Evolutionary conservation across 169 alveolate genomes (phyloP), one percentile per base, ranked within the genome.

Genomic region (Eimeria tenella): DNA sequence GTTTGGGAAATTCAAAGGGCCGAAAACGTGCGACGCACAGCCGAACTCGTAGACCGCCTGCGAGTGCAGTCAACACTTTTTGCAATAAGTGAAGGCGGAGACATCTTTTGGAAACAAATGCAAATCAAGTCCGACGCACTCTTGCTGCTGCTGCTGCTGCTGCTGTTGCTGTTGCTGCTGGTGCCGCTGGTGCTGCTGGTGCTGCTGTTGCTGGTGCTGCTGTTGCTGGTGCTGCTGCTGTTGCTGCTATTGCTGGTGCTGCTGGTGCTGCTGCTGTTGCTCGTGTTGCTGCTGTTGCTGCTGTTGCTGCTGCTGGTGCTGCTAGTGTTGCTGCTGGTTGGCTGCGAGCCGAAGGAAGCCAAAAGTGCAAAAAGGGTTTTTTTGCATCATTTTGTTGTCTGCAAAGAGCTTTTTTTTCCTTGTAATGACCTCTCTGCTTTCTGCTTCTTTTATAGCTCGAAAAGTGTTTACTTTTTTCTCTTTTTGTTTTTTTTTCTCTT

Each of bases 31-130:
- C 23, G 93, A n/a, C 93, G 82, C 21, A 86, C 84, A 4, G 93
- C 84, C 19, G 93, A 86, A 55, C 56, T 86, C 7, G 53, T 70
- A 8, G 93, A 86, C 84, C 82, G 83, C 10, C 84, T 86, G 13
- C 93, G 93, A 17, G 82, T 86, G n/a, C 94, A 95, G 95, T 95
- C 97, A n/a, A 95, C 97, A 21, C 93, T 95, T 19, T 95, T 89
- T 73, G 96, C 97, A 13, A 84, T 95, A 77, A 94, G 91, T 65
- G 96, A 95, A 82, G 97, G 97, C 15, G 97, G 97, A 17, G 96
- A 95, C 63, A 71, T 95, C 31, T 95, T 94, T 87, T 95, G 97
- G 97, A 94, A 94, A 55, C 97, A 95, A 63, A 62, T 95, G 60
- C 94, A 91, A 73, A 95, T 94, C 50, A 90, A 93, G 95, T 91